Evolutionary conservation across 2,329 filamentous ascomycete species (phyloP), one percentile per base, ranked within the genome.

Genomic region (Amauroascus niger): DNA sequence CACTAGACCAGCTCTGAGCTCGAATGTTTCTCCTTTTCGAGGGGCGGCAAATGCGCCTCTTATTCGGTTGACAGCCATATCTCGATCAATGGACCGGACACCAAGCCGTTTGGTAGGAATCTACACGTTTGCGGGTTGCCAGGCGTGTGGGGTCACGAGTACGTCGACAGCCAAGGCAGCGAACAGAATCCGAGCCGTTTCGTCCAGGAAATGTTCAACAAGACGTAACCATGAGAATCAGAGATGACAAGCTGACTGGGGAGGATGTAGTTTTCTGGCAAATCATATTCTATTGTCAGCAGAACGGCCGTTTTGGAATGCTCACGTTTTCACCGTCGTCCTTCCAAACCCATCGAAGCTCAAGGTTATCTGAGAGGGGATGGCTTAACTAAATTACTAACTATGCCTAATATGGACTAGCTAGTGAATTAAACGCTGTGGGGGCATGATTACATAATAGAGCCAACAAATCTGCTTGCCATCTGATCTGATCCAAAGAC

Each of bases 11-110:
- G 91, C 88, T 70, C 93, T 86, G 73, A 98, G 76, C 78, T 98
- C 93, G 69, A 95, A 97, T 14, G 93, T 98, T 76, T 98, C 93
- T 70, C 93, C 93, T 77, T 98, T 98, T 67, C 86, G 83, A 64
- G 93, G 93, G 69, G 84, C 84, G 69, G 88, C 85, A 71, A 98
- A 95, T 65, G 91, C 93, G 72, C 87, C 90, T 69, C 87, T 84
- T 71, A 98, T 93, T 71, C 91, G 86, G 76, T 93, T 97, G 70
- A 97, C 91, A 68, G 93, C 91, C 88, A 95, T 95, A 64, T 62
- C 49, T 55, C 51, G 52, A 58, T 51, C 53, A 33, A 11, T 9
- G 13, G 4, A 28, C 6, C 16, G 3, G 18, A 1, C 9, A n/a
- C 18, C 22, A 33, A 6, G 6, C 14, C 16, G 30, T 26, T 18